Base-by-base conservation (phyloP, 257 asterid species). In the Przewalskia tangutica region DNA sequence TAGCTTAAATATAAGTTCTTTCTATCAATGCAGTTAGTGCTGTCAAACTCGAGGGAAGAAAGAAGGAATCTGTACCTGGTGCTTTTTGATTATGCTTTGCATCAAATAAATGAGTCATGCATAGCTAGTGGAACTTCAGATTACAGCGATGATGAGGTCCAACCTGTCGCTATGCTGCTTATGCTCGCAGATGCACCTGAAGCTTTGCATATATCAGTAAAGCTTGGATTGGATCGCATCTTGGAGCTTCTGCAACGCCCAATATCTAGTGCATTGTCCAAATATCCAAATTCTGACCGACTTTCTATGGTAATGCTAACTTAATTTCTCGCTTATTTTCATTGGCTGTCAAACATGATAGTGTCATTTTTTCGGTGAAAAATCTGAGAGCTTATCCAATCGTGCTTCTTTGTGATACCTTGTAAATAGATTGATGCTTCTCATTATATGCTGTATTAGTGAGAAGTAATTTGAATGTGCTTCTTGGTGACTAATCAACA, bases 101-200 rank as follows among this genome's bases (percentile, higher is more conserved):
- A 92, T 85, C 95, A 96, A 88, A 93, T 94, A 89, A 96, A 96
- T 84, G 97, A 93, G 87, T 80, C 88, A 48, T 94, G 95, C 87
- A 86, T 85, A 77, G 92, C 93, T 68, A 86, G 90, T 77, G 98
- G 98, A 81, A 89, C 89, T 85, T 96, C 98, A 17, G 99, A 94
- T 85, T 96, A 94, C 73, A 89, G 95, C 84, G 97, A 93, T 79
- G 97, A 96, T 82, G 99, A 96, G 89, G 92, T 92, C 85, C 97
- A 91, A 82, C 98, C 98, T 79, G 95, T 96, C 87, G 97, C 98
- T 84, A 88, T 92, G 84, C 91, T 93, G 92, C 99, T 96, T 58
- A 88, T 93, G 89, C 97, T 93, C 67, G 98, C 98, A 77, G 98
- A 96, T 89, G 98, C 97, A 82, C 92, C 99, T 65, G 99, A 96